A percentile compares a stretch with the other conserved stretches of the same genome.
These are phyloP conservation scores for Moringa oleifera DNA, from an alignment of 345 rosid species.

Conservation along the genomic window DNA sequence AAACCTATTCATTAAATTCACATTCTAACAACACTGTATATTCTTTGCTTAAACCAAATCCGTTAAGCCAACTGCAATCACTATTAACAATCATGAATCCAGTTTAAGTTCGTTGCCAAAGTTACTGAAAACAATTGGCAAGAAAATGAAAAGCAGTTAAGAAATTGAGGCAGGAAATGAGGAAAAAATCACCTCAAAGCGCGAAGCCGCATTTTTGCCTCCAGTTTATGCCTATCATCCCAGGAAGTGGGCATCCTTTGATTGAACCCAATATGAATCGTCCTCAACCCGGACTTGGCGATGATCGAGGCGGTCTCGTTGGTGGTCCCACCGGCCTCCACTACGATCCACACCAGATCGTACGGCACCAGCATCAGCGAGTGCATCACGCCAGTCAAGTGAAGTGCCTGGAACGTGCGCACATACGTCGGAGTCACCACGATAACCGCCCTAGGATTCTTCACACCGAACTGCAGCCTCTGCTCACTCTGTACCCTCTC, in stretches of 20 bases:
- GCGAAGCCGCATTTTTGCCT: conserved; percentile 77
- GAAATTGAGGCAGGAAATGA: neutral
- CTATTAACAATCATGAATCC: neutral
- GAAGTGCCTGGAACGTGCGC: conserved; percentile 86
- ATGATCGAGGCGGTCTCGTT: conserved; percentile 74
- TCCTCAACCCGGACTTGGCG: conserved; percentile 56
- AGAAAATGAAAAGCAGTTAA: neutral
- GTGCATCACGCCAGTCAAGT: conserved; percentile 90
- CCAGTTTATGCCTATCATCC: conserved; percentile 65
- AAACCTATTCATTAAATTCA: conserved; percentile 14
- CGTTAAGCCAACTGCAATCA: neutral
- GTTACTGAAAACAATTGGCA: no score
- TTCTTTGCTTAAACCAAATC: no score
- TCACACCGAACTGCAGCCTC: conserved; percentile 63
- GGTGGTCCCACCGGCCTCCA: conserved; percentile 82
- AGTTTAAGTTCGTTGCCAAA: neutral
- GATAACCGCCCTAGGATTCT: conserved; percentile 53
- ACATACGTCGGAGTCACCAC: conserved; percentile 93
- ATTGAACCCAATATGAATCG: conserved; percentile 56
- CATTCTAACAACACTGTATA: conserved; percentile 4
- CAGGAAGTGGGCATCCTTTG: conserved; percentile 74
- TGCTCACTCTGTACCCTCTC: conserved; percentile 93
- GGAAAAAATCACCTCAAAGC: conserved; percentile 53
- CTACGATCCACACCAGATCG: conserved; percentile 89
- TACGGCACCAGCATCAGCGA: conserved; percentile 84